A percentile compares a stretch with the other conserved stretches of the same genome.
These are phyloP conservation scores for Dendrobium nobile DNA, from an alignment of 106 monocot species.

Conservation along the genomic window DNA sequence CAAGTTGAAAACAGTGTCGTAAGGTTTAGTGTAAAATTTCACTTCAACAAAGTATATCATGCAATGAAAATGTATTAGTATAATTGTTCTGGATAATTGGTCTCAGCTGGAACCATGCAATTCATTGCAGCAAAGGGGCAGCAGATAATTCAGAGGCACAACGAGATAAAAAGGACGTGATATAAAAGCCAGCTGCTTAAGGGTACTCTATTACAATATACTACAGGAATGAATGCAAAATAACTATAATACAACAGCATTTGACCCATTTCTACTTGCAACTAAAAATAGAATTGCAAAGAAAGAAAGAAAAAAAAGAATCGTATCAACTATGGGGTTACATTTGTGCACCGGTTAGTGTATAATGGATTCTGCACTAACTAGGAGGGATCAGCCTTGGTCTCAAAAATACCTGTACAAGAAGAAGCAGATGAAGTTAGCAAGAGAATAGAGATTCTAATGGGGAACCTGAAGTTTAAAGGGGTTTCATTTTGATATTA, in stretches of 20 bases:
- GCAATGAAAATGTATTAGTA: too few relatives aligned
- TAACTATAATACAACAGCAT: not conserved
- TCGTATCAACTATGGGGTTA: not conserved
- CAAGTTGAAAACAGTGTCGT: too few relatives aligned
- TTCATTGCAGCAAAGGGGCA: not conserved
- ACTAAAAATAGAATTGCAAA: not conserved
- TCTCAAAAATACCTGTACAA: slow-evolving; percentile 1
- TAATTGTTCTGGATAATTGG: too few relatives aligned
- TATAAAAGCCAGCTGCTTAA: not conserved
- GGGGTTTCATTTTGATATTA: too few relatives aligned
- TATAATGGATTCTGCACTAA: not conserved
- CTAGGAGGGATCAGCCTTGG: not conserved
- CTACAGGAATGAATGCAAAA: not conserved
- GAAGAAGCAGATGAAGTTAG: not conserved
- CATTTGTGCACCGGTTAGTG: not conserved
- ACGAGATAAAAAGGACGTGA: not conserved
- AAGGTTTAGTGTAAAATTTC: too few relatives aligned
- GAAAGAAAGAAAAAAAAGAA: not conserved
- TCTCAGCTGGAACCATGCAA: too few relatives aligned
- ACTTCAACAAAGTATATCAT: too few relatives aligned
- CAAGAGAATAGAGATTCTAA: not conserved
- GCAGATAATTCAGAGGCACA: not conserved
- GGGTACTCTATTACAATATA: not conserved
- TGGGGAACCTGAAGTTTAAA: not conserved
- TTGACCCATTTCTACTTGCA: not conserved